Percentiles rank a stretch among this genome's conserved stretches.
These are phyloP conservation scores for Macrolepiota fuliginosa DNA, from an alignment of 768 basidiomycete species.

Conservation along the genomic window DNA sequence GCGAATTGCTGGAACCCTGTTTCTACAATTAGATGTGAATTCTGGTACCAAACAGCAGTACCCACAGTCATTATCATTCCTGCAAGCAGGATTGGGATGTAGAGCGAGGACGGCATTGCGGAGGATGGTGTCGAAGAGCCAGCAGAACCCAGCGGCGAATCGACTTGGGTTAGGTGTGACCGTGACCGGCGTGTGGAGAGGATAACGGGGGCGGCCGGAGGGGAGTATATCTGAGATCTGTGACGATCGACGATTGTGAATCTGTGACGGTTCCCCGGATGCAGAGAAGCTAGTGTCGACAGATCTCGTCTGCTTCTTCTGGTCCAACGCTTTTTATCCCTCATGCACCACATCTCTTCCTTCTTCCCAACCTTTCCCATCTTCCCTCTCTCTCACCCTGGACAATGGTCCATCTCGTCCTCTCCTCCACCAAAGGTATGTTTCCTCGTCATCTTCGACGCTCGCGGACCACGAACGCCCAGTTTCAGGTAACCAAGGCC, in stretches of 20 bases:
- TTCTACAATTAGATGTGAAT: neutral
- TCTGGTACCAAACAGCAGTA: slow-evolving; percentile 1
- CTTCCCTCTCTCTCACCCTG: slow-evolving; percentile 23
- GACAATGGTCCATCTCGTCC: slow-evolving; percentile 66
- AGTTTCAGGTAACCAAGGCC: slow-evolving; percentile 56
- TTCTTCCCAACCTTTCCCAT: slow-evolving; percentile 26
- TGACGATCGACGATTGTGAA: slow-evolving; percentile 29
- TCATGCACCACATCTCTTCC: slow-evolving; percentile 30
- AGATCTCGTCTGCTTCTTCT: slow-evolving; percentile 36
- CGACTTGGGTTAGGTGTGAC: slow-evolving; percentile 12
- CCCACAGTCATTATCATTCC: slow-evolving; percentile 91
- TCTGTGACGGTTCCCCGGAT: slow-evolving; percentile 23
- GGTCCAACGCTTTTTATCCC: slow-evolving; percentile 40
- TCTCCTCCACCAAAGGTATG: slow-evolving; percentile 59
- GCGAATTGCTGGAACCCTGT: slow-evolving; percentile 76
- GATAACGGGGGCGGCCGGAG: slow-evolving; percentile 11
- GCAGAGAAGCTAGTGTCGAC: slow-evolving; percentile 32
- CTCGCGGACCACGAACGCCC: slow-evolving; percentile 8
- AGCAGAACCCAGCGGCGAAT: neutral
- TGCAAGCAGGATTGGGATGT: slow-evolving; percentile 75
- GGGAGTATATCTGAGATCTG: slow-evolving; percentile 16
- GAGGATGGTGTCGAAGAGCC: slow-evolving; percentile 17
- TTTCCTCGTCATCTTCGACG: slow-evolving; percentile 1
- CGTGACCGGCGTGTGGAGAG: slow-evolving; percentile 16
- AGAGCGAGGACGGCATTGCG: slow-evolving; percentile 66